Percentiles rank a stretch among this genome's conserved stretches.
Conservation (phyloP, 164 flowering plant genomes). For the Aristolochia californica region DNA sequence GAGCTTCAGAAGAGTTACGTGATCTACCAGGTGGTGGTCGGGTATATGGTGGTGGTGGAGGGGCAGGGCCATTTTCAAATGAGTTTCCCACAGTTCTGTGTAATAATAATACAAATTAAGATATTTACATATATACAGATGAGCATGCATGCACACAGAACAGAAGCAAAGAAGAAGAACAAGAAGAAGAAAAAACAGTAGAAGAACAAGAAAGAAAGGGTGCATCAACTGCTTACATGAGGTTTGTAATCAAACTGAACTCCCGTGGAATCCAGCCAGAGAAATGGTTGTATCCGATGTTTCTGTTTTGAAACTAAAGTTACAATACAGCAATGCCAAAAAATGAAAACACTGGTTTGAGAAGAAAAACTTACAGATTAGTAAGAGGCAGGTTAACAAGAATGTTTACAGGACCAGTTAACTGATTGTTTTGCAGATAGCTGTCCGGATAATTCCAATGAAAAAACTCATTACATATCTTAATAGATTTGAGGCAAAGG, state of each 20-base stretch:
- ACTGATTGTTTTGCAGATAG: slow-evolving; percentile 67
- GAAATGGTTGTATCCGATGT: slow-evolving; percentile 75
- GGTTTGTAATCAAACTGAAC: slow-evolving; percentile 50
- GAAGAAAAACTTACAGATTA: slow-evolving; percentile 44
- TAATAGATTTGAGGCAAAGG: slow-evolving; percentile 3
- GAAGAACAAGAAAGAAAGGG: neutral
- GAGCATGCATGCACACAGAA: slow-evolving; percentile 3
- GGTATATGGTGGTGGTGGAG: slow-evolving; percentile 75
- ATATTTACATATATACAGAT: no score
- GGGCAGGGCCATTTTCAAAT: slow-evolving; percentile 79
- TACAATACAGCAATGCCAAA: slow-evolving; percentile 3
- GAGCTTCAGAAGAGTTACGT: slow-evolving; percentile 22
- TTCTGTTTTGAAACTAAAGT: slow-evolving; percentile 32
- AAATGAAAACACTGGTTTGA: slow-evolving; percentile 4
- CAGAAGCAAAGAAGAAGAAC: slow-evolving; percentile 3
- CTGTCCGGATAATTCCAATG: slow-evolving; percentile 29
- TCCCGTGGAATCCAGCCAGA: slow-evolving; percentile 86
- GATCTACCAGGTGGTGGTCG: slow-evolving; percentile 66
- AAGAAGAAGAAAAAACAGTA: neutral
- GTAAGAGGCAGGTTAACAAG: slow-evolving; percentile 49
- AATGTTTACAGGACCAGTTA: slow-evolving; percentile 63
- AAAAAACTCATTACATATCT: slow-evolving; percentile 12
- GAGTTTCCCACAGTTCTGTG: slow-evolving; percentile 77
- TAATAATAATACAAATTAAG: neutral
- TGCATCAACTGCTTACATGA: slow-evolving; percentile 41